A percentile compares a stretch with the other conserved stretches of the same genome.
Evolutionary conservation across 2,329 filamentous ascomycete species (phyloP).

Genomic region (Blastomyces percursus): DNA sequence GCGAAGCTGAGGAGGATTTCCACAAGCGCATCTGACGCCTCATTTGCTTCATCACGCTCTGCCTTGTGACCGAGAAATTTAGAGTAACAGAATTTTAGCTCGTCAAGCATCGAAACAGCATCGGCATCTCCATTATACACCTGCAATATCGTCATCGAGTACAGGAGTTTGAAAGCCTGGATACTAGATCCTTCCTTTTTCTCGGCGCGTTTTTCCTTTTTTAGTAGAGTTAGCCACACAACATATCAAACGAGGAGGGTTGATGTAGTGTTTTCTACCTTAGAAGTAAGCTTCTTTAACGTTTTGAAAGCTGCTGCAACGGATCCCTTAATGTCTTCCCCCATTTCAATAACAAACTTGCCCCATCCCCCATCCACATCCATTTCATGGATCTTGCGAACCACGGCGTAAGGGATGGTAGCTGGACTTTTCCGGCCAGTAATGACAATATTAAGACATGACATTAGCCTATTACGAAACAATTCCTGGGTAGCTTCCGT

Average conservation of each 20-base stretch:
- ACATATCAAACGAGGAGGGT: neutral
- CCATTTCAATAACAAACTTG: constrained; percentile 40
- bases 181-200: constrained; percentile 35
- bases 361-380: constrained; percentile 26
- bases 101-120: constrained; percentile 68
- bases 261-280: constrained; percentile 19
- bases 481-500: constrained; percentile 39
- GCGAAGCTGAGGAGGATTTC: constrained; percentile 87
- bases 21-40: constrained; percentile 59
- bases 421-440: constrained; percentile 29
- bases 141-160: constrained; percentile 74
- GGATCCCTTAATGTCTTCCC: constrained; percentile 34
- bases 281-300: constrained; percentile 28
- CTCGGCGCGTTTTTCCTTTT: constrained; percentile 41
- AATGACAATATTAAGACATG: constrained; percentile 44
- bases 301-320: constrained; percentile 35
- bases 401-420: constrained; percentile 30
- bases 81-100: constrained; percentile 65
- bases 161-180: constrained; percentile 66
- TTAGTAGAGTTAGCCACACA: constrained; percentile 12
- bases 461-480: constrained; percentile 46
- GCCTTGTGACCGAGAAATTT: constrained; percentile 46
- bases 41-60: constrained; percentile 40
- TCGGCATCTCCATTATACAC: constrained; percentile 84
- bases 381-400: constrained; percentile 31